Evolutionary conservation across 2,329 filamentous ascomycete species (phyloP).

Genomic region (Aspergillus aculeatinus): DNA sequence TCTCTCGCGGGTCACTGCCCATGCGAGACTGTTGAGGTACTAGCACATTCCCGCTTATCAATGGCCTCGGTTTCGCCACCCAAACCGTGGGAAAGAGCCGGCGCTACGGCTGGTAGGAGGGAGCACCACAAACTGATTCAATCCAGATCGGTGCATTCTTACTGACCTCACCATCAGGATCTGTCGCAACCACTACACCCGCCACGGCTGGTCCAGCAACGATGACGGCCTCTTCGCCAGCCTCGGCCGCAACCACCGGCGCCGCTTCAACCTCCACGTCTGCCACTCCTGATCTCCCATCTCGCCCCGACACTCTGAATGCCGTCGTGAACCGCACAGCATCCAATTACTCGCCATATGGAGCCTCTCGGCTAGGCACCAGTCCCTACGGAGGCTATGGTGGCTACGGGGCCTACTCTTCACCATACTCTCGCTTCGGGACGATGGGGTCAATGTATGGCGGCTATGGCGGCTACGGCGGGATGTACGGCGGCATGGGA

Average conservation of each 20-base stretch:
- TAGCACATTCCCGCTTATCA: slow-evolving; percentile 21
- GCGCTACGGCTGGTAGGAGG: slow-evolving; percentile 58
- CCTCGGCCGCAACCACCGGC: slow-evolving; percentile 32
- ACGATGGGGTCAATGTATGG: slow-evolving; percentile 47
- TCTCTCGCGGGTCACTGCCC: slow-evolving; percentile 17
- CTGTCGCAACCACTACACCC: slow-evolving; percentile 27
- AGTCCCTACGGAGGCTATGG: slow-evolving; percentile 51
- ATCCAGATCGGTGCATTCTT: not conserved
- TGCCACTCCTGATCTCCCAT: slow-evolving; percentile 69
- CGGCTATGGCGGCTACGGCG: slow-evolving; percentile 36
- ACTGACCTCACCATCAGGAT: slow-evolving; percentile 20
- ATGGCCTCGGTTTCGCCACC: slow-evolving; percentile 75
- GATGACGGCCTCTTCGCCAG: slow-evolving; percentile 36
- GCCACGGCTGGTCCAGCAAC: slow-evolving; percentile 32
- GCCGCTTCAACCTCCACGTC: slow-evolving; percentile 47
- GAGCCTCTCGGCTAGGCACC: slow-evolving; percentile 56
- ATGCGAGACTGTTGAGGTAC: slow-evolving; percentile 32
- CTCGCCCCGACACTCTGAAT: slow-evolving; percentile 74
- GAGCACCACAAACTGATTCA: slow-evolving; percentile 32
- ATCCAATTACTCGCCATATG: slow-evolving; percentile 71
- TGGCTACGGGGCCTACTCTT: slow-evolving; percentile 38
- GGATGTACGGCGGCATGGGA: slow-evolving; percentile 40
- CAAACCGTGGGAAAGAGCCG: slow-evolving; percentile 92
- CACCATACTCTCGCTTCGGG: not conserved
- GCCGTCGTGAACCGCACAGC: slow-evolving; percentile 85